Conservation (phyloP, 2,329 filamentous ascomycete genomes). For the Ophioceras dolichostomum region DNA sequence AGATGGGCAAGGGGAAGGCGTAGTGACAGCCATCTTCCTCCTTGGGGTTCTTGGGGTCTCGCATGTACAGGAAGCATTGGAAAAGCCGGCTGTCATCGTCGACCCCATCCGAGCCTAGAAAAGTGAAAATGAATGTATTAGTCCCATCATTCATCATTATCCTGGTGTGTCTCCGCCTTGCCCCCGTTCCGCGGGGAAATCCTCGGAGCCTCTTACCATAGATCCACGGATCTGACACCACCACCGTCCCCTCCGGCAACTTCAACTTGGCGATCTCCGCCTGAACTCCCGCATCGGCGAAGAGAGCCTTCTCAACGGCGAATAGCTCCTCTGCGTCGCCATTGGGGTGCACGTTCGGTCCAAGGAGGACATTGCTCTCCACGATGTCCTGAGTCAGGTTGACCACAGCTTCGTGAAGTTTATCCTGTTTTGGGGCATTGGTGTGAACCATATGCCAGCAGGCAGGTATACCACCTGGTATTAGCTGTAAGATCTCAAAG, state of each 20-base stretch:
- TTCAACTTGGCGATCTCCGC: conserved; percentile 49
- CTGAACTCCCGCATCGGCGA: conserved; percentile 43
- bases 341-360: conserved; percentile 44
- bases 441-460: too few species aligned
- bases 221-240: conserved; percentile 53
- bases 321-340: conserved; percentile 49
- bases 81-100: conserved; percentile 18
- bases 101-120: conserved; percentile 33
- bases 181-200: too few species aligned
- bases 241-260: conserved; percentile 44
- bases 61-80: conserved; percentile 56
- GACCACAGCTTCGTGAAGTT: conserved; percentile 46
- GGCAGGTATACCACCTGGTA: too few species aligned
- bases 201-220: too few species aligned
- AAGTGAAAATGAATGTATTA: too few species aligned
- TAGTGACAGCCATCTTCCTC: conserved; percentile 59
- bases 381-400: conserved; percentile 37
- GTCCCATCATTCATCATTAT: too few species aligned
- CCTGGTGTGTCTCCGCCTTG: too few species aligned
- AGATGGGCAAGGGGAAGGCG: conserved; percentile 53
- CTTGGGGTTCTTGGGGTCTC: conserved; percentile 44
- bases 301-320: conserved; percentile 39
- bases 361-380: conserved; percentile 45
- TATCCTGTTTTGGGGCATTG: conserved; percentile 28
- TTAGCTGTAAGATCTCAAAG: too few species aligned